Conservation (phyloP, 2,329 filamentous ascomycete genomes). For the Aspergillus pseudonomiae region DNA sequence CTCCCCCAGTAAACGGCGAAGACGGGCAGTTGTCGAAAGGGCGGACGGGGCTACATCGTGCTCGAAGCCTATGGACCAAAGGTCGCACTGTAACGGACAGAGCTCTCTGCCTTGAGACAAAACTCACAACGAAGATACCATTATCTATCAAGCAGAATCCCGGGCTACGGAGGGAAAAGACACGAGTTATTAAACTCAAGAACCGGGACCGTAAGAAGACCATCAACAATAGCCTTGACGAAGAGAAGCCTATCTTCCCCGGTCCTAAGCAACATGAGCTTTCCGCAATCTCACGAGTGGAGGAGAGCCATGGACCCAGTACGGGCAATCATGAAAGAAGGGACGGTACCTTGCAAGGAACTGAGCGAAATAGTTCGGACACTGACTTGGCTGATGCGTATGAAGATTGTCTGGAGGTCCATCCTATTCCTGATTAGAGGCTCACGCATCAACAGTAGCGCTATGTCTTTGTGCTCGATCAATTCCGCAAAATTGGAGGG, state of each 20-base stretch:
- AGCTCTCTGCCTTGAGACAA: constrained; percentile 16
- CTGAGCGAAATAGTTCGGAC: constrained; percentile 20
- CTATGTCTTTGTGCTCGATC: background rate
- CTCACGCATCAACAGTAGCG: background rate
- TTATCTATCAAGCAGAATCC: constrained; percentile 11
- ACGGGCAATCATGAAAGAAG: background rate
- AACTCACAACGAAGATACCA: constrained; percentile 10
- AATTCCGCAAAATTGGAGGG: background rate
- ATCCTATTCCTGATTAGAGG: constrained; percentile 25
- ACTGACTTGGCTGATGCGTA: constrained; percentile 27
- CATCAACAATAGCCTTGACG: constrained; percentile 2
- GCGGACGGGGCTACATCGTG: constrained; percentile 15
- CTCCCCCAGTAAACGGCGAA: background rate
- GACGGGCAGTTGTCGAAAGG: constrained; percentile 14
- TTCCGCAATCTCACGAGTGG: background rate
- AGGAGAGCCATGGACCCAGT: background rate
- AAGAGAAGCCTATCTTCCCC: constrained; percentile 3
- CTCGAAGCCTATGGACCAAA: constrained; percentile 16
- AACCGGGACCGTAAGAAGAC: constrained; percentile 8
- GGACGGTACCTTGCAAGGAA: background rate
- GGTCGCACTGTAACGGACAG: constrained; percentile 16
- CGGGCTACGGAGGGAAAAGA: constrained; percentile 16
- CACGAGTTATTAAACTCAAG: constrained; percentile 17
- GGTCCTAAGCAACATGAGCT: background rate
- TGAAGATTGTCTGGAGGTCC: constrained; percentile 30